Conservation (phyloP, 805 yeast genomes). For the Priceomyces melissophilus region DNA sequence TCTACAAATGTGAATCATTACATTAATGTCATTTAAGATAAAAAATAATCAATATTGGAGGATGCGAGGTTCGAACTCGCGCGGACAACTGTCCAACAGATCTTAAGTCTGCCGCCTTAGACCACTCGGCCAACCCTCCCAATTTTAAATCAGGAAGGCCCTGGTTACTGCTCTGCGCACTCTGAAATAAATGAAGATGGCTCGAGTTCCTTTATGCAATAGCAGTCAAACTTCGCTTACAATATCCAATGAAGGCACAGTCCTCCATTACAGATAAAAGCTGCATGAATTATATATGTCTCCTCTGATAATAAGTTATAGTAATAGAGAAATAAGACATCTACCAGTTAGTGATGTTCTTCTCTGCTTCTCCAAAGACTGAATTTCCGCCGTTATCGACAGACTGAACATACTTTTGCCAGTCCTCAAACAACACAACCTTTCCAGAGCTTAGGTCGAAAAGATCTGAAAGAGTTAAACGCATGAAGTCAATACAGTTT, state of each 20-base stretch:
- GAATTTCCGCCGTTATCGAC: slow-evolving; percentile 50
- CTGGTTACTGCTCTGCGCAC: not conserved
- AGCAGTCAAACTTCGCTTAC: too few species aligned
- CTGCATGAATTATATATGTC: too few species aligned
- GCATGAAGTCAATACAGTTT: slow-evolving; percentile 64
- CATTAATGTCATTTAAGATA: not conserved
- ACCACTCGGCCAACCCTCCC: slow-evolving; percentile 50
- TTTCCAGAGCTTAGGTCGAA: slow-evolving; percentile 40
- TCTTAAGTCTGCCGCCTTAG: slow-evolving; percentile 48
- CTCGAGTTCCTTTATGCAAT: too few species aligned
- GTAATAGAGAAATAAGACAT: not conserved
- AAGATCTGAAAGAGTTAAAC: slow-evolving; percentile 53
- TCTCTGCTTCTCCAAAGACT: slow-evolving; percentile 92
- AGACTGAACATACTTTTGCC: slow-evolving; percentile 35
- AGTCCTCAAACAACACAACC: slow-evolving; percentile 42
- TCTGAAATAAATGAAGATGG: not conserved
- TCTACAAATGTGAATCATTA: too few species aligned
- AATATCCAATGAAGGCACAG: too few species aligned
- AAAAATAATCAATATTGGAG: slow-evolving; percentile 31
- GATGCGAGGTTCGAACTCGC: slow-evolving; percentile 49
- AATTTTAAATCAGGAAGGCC: not conserved
- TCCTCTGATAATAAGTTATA: not conserved
- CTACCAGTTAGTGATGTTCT: slow-evolving; percentile 85
- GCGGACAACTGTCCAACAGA: slow-evolving; percentile 45
- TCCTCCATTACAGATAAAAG: too few species aligned